Evolutionary conservation across 148 eudicot species (phyloP).

Genomic region (Suaeda aralocaspica): DNA sequence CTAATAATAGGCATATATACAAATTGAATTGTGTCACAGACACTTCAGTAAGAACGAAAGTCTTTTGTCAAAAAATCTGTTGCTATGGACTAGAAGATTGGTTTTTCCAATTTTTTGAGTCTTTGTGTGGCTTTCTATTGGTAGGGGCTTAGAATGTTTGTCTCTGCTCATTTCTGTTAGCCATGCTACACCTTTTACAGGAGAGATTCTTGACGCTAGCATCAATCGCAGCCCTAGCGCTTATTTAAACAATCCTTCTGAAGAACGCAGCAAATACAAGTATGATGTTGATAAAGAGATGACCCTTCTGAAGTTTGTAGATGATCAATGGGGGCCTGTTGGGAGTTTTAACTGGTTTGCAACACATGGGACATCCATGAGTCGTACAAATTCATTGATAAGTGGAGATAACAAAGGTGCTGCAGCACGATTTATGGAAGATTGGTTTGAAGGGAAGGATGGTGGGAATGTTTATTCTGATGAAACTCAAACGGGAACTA

Average conservation of each 20-base stretch:
- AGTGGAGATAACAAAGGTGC: conserved; percentile 99
- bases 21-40: too few species aligned
- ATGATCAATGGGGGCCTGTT: conserved; percentile 85
- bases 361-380: conserved; percentile 98
- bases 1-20: neutral
- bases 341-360: conserved; percentile 99
- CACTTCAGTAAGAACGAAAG: neutral
- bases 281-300: conserved; percentile 86
- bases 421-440: conserved; percentile 98
- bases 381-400: conserved; percentile 81
- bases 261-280: conserved; percentile 76
- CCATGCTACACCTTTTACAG: conserved; percentile 33
- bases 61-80: neutral
- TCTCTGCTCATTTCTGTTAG: neutral
- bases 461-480: conserved; percentile 28
- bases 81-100: neutral
- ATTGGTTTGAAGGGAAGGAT: conserved; percentile 65
- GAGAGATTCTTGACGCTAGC: conserved; percentile 87
- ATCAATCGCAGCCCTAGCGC: conserved; percentile 90
- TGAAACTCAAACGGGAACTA: conserved; percentile 23
- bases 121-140: neutral
- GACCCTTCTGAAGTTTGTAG: conserved; percentile 90
- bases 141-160: neutral
- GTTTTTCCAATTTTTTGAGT: neutral
- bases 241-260: conserved; percentile 75